A percentile compares a stretch with the other conserved stretches of the same genome.
phyloP scores from a whole-genome alignment of 495 filamentous ascomycete species.

The Viridothelium virens region DNA sequence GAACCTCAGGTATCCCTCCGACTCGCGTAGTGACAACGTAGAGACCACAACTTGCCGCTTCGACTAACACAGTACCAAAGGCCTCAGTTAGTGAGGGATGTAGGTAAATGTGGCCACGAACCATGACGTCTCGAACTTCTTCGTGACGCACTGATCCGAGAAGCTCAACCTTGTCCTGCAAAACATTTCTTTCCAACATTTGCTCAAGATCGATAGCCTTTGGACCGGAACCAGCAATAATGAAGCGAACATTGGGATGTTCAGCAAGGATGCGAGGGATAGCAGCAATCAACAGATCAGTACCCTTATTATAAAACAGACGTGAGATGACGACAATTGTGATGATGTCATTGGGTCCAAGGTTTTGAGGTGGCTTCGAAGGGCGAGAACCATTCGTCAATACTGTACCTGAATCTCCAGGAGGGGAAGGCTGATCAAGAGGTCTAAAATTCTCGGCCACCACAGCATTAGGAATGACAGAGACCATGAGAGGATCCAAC shows the following conservation, averaged over 20 bases:
- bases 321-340: slow-evolving; percentile 96
- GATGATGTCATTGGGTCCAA: slow-evolving; percentile 77
- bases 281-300: slow-evolving; percentile 85
- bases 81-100: slow-evolving; percentile 93
- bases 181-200: slow-evolving; percentile 62
- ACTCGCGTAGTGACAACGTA: slow-evolving; percentile 96
- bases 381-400: slow-evolving; percentile 35
- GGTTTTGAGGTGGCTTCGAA: slow-evolving; percentile 42
- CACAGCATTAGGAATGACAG: slow-evolving; percentile 93
- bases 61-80: slow-evolving; percentile 95
- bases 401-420: slow-evolving; percentile 6
- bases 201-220: slow-evolving; percentile 97
- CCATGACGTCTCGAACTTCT: slow-evolving; percentile 97
- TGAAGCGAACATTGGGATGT: slow-evolving; percentile 90
- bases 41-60: slow-evolving; percentile 88
- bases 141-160: slow-evolving; percentile 88
- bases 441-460: slow-evolving; percentile 94
- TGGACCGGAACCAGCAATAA: slow-evolving; percentile 89
- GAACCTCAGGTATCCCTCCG: slow-evolving; percentile 90
- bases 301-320: slow-evolving; percentile 98
- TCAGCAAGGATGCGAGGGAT: slow-evolving; percentile 84
- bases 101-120: slow-evolving; percentile 90
- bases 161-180: slow-evolving; percentile 87
- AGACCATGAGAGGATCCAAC: slow-evolving; percentile 92
- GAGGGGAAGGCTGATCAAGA: slow-evolving; percentile 29